Percentiles rank a stretch among this genome's conserved stretches.
Evolutionary conservation across 2,329 filamentous ascomycete genomes (phyloP).

Genomic region (Spiromastix sp.): DNA sequence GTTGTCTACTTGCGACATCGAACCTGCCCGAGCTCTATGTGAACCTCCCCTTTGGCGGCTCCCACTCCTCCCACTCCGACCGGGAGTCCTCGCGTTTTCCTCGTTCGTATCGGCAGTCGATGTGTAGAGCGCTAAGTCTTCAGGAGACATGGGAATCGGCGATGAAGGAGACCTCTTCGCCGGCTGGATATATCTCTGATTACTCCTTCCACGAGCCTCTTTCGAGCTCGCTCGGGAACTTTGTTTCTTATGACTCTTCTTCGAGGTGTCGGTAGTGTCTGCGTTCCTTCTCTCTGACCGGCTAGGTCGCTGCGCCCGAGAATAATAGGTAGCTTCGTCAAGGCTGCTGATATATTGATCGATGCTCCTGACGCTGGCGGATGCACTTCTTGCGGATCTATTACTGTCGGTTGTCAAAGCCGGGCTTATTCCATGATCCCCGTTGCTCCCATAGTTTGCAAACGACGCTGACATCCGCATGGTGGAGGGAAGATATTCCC

Average conservation of each 20-base stretch:
- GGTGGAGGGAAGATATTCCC: background rate
- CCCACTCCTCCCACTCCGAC: slow-evolving; percentile 18
- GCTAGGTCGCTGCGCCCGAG: slow-evolving; percentile 38
- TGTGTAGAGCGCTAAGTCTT: slow-evolving; percentile 51
- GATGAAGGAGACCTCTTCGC: slow-evolving; percentile 84
- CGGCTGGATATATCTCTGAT: slow-evolving; percentile 58
- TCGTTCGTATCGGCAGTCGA: slow-evolving; percentile 38
- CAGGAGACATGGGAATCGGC: slow-evolving; percentile 86
- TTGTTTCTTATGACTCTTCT: slow-evolving; percentile 39
- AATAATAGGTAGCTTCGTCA: slow-evolving; percentile 61
- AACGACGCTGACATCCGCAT: slow-evolving; percentile 2
- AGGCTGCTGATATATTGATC: slow-evolving; percentile 82
- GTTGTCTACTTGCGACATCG: slow-evolving; percentile 16
- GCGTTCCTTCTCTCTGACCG: slow-evolving; percentile 43
- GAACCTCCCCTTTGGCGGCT: slow-evolving; percentile 44
- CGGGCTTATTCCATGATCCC: slow-evolving; percentile 15
- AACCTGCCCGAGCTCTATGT: slow-evolving; percentile 18
- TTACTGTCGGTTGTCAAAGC: slow-evolving; percentile 36
- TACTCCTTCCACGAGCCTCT: slow-evolving; percentile 54
- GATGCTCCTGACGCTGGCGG: slow-evolving; percentile 54
- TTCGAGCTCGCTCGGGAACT: slow-evolving; percentile 53
- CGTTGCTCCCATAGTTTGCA: slow-evolving; percentile 4
- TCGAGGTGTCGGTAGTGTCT: slow-evolving; percentile 28
- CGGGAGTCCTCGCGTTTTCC: slow-evolving; percentile 30
- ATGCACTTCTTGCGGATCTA: slow-evolving; percentile 44